Percentiles rank a stretch among this genome's conserved stretches.
Evolutionary conservation across 2,329 filamentous ascomycete genomes (phyloP).

Genomic region (Mollisiaceae sp.): DNA sequence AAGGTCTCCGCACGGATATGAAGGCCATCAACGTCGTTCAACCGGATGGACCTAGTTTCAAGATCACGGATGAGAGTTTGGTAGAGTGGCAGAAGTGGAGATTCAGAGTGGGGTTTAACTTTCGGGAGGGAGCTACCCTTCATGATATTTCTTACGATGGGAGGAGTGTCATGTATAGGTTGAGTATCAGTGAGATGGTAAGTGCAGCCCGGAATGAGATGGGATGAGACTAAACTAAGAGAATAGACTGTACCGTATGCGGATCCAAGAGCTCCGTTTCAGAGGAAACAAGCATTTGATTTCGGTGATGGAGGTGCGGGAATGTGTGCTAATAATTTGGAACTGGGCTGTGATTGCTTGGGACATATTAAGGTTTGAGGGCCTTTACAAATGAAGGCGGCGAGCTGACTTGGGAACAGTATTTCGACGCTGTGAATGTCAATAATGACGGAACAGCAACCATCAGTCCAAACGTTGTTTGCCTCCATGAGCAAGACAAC

Average conservation of each 20-base stretch:
- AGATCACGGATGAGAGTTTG: constrained; percentile 50
- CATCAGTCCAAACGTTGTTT: constrained; percentile 64
- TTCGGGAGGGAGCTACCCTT: constrained; percentile 63
- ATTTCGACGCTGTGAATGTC: constrained; percentile 61
- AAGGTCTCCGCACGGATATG: constrained; percentile 50
- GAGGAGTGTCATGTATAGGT: constrained; percentile 61
- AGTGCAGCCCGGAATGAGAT: not conserved
- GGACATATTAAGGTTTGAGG: constrained; percentile 60
- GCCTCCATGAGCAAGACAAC: constrained; percentile 72
- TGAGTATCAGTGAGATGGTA: constrained; percentile 64
- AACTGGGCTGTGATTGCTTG: constrained; percentile 71
- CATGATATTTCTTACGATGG: constrained; percentile 66
- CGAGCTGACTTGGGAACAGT: constrained; percentile 43
- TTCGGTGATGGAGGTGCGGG: constrained; percentile 71
- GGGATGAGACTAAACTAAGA: not conserved
- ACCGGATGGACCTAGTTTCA: constrained; percentile 66
- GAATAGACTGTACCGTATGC: constrained; percentile 60
- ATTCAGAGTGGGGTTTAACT: constrained; percentile 66
- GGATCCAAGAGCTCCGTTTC: constrained; percentile 65
- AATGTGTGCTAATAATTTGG: constrained; percentile 68
- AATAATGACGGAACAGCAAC: constrained; percentile 59
- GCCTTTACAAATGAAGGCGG: not conserved
- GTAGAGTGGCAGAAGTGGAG: constrained; percentile 62
- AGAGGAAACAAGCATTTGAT: constrained; percentile 72
- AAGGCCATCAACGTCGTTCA: constrained; percentile 68